Percentiles rank a stretch among this genome's conserved stretches.
phyloP scores from a whole-genome alignment of 1,284 basidiomycete species.

The Boletus subluridellus region DNA sequence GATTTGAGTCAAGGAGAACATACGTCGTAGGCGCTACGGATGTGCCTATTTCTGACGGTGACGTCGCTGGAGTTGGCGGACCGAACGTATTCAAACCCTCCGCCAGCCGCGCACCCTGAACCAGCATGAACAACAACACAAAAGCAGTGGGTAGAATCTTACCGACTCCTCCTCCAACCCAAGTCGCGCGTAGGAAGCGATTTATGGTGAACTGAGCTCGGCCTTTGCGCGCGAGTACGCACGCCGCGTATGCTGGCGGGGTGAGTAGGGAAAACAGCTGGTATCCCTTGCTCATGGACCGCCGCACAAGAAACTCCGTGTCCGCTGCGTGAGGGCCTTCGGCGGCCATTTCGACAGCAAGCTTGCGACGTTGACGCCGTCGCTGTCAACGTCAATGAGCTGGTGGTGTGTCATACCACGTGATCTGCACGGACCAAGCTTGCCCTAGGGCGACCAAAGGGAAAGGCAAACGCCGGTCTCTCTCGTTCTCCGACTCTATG shows the following conservation, averaged over 20 bases:
- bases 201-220: constrained; percentile 54
- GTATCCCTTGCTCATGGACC: constrained; percentile 63
- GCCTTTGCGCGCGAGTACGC: constrained; percentile 52
- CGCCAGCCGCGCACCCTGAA: constrained; percentile 40
- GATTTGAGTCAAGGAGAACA: constrained; percentile 8
- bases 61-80: constrained; percentile 41
- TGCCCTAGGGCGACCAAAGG: constrained; percentile 28
- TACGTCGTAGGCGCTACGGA: constrained; percentile 56
- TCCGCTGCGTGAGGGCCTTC: constrained; percentile 22
- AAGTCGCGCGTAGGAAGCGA: constrained; percentile 61
- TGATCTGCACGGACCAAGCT: constrained; percentile 33
- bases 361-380: constrained; percentile 1
- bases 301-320: constrained; percentile 48
- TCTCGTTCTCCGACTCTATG: constrained; percentile 16
- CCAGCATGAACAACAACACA: neutral
- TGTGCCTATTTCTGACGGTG: constrained; percentile 40
- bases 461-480: constrained; percentile 17
- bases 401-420: constrained; percentile 18
- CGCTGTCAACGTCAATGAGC: constrained; percentile 5
- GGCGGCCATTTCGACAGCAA: constrained; percentile 13
- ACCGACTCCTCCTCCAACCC: constrained; percentile 61
- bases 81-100: constrained; percentile 44
- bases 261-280: constrained; percentile 57
- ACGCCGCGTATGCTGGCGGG: constrained; percentile 55
- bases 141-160: neutral